Evolutionary conservation across 345 rosid species (phyloP).

Genomic region (Brassica incana): DNA sequence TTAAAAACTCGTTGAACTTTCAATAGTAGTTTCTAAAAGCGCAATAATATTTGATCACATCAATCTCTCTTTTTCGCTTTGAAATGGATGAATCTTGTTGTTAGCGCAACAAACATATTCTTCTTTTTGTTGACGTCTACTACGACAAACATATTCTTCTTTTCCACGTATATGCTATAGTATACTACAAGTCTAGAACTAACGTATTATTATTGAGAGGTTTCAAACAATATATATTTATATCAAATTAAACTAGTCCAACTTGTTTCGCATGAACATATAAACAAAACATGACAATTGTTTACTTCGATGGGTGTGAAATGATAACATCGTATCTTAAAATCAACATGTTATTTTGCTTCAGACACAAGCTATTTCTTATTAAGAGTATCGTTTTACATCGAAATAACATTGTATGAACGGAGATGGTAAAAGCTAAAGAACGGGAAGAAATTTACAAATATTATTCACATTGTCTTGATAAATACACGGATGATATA

Average conservation of each 20-base stretch:
- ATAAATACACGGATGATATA: background rate
- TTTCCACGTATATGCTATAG: background rate
- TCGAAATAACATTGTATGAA: background rate
- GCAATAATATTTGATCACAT: constrained; percentile 30
- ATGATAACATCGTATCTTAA: background rate
- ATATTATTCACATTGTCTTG: background rate
- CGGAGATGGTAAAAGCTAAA: background rate
- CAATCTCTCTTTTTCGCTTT: constrained; percentile 20
- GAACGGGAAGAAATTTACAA: background rate
- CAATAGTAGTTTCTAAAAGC: constrained; percentile 27
- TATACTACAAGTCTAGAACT: background rate
- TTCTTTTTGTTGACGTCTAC: background rate
- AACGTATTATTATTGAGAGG: background rate
- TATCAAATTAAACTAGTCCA: background rate
- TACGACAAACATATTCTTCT: background rate
- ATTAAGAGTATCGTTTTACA: background rate
- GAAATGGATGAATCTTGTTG: constrained; percentile 10
- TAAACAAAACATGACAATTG: background rate
- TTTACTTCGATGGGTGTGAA: background rate
- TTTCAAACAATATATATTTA: background rate
- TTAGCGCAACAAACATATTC: constrained; percentile 11
- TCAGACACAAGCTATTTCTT: background rate
- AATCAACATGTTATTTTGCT: background rate
- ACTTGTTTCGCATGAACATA: background rate
- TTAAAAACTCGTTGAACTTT: constrained; percentile 31